Evolutionary conservation across 2,329 filamentous ascomycete species (phyloP).

Genomic region (Dendryphion nanum): DNA sequence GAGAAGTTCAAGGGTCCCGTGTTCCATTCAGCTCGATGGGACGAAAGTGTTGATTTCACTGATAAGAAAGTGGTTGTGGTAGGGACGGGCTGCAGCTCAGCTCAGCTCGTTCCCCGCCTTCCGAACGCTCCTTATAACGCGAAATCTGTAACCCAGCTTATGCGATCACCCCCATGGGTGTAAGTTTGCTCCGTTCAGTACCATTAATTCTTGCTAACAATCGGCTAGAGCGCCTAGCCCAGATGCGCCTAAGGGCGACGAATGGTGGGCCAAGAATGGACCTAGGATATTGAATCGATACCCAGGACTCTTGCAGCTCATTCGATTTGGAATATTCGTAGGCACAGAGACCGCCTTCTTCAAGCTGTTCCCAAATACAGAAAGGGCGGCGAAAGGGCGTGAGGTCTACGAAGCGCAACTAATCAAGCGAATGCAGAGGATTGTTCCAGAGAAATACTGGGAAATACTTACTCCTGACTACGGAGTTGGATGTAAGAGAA

Average conservation of each 20-base stretch:
- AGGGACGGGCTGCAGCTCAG: conserved; percentile 58
- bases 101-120: conserved; percentile 56
- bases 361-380: conserved; percentile 46
- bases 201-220: too few species aligned
- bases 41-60: conserved; percentile 51
- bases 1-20: conserved; percentile 56
- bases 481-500: conserved; percentile 62
- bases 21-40: conserved; percentile 59
- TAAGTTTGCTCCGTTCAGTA: too few species aligned
- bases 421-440: conserved; percentile 47
- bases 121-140: conserved; percentile 48
- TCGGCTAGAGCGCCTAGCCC: conserved; percentile 44
- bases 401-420: conserved; percentile 43
- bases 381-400: conserved; percentile 39
- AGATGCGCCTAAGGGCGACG: conserved; percentile 38
- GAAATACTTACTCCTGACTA: conserved; percentile 63
- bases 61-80: conserved; percentile 58
- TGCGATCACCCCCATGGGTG: conserved; percentile 60
- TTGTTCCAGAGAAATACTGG: conserved; percentile 59
- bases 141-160: conserved; percentile 59
- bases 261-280: conserved; percentile 48
- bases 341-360: conserved; percentile 46
- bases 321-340: conserved; percentile 48
- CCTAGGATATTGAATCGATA: conserved; percentile 48
- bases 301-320: conserved; percentile 50